phyloP scores from a whole-genome alignment of 805 yeast species.

The Hanseniaspora jakobsenii region DNA sequence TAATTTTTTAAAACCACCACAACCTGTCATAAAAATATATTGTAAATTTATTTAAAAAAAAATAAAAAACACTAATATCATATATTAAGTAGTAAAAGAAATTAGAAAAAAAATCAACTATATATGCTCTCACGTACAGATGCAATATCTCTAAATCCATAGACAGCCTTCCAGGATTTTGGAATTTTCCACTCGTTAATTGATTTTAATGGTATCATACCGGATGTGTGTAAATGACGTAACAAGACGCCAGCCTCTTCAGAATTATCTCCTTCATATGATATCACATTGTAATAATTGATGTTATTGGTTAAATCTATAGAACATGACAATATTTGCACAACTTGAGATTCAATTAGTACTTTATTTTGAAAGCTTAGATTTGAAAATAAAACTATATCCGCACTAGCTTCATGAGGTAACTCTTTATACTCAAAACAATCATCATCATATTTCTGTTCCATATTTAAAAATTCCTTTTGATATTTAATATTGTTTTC shows the following conservation, averaged over 20 bases:
- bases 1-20: too few relatives aligned
- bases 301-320: conserved; percentile 20
- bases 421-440: conserved; percentile 16
- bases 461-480: neutral
- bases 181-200: conserved; percentile 34
- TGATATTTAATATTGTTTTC: neutral
- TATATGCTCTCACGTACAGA: conserved; percentile 70
- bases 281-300: conserved; percentile 44
- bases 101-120: conserved; percentile 20
- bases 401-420: conserved; percentile 17
- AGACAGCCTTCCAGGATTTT: conserved; percentile 71
- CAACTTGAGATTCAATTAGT: neutral
- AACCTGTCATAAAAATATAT: too few relatives aligned
- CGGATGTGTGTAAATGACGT: neutral
- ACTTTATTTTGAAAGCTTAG: conserved; percentile 5
- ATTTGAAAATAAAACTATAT: conserved; percentile 5
- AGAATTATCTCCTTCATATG: conserved; percentile 84
- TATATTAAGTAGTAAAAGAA: too few relatives aligned
- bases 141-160: conserved; percentile 62
- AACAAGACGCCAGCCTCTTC: conserved; percentile 42
- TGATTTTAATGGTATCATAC: neutral
- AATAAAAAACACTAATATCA: neutral
- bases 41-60: too few relatives aligned
- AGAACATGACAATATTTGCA: conserved; percentile 1
- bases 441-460: conserved; percentile 15